A percentile compares a stretch with the other conserved stretches of the same genome.
Conservation (phyloP, 2,329 filamentous ascomycete genomes). For the Diaporthe citri region DNA sequence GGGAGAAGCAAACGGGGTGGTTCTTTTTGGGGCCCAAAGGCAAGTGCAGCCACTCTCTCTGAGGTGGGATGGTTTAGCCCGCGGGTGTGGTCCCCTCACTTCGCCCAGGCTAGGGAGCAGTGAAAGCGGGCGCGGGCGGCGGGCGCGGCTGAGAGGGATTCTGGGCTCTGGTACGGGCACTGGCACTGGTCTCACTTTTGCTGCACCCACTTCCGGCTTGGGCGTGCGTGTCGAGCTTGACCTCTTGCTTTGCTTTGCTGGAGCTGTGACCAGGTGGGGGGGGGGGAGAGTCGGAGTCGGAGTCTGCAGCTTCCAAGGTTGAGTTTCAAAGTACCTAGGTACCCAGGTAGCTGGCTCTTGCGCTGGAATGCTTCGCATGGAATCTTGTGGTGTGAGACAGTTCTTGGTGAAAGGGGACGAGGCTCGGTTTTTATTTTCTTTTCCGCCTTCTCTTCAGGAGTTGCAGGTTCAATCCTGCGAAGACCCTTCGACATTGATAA, state of each 20-base stretch:
- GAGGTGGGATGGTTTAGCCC: conserved; percentile 16
- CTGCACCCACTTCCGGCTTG: conserved; percentile 21
- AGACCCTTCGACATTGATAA: background rate
- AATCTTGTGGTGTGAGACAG: background rate
- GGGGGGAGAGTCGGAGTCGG: background rate
- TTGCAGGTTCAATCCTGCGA: too few relatives aligned
- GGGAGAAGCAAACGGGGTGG: conserved; percentile 10
- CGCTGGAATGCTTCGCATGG: background rate
- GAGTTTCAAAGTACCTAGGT: background rate
- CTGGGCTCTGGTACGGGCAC: background rate
- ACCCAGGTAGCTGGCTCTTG: background rate
- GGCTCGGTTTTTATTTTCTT: background rate
- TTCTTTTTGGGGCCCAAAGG: conserved; percentile 9
- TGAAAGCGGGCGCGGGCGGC: conserved; percentile 24
- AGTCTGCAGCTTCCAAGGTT: conserved; percentile 7
- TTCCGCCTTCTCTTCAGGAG: background rate
- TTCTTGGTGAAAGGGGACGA: background rate
- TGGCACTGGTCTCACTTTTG: background rate
- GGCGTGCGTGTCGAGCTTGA: background rate
- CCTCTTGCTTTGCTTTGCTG: background rate
- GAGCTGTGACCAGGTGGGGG: conserved; percentile 20
- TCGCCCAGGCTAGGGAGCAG: conserved; percentile 18
- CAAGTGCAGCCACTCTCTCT: conserved; percentile 7
- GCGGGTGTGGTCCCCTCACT: conserved; percentile 34
- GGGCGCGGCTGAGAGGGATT: conserved; percentile 9